Evolutionary conservation across 805 yeast genomes (phyloP).

Genomic region (Lipomyces chichibuensis): DNA sequence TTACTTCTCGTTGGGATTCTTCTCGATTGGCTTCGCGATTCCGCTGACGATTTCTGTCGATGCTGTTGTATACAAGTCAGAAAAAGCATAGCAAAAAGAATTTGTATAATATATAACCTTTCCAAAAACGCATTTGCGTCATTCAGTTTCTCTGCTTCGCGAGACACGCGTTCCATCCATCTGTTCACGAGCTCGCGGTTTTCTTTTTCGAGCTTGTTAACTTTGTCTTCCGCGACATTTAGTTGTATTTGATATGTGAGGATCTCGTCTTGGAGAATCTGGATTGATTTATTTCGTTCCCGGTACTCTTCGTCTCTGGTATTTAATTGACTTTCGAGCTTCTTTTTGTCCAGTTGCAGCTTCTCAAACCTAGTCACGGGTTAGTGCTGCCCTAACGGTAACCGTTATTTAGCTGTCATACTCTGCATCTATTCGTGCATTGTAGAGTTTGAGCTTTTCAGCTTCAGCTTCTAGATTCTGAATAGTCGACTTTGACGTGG

Average conservation of each 20-base stretch:
- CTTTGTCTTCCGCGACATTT: slow-evolving; percentile 49
- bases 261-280: slow-evolving; percentile 67
- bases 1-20: background rate
- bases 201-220: slow-evolving; percentile 50
- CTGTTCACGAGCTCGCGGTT: slow-evolving; percentile 57
- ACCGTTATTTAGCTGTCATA: slow-evolving; percentile 1
- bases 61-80: slow-evolving; percentile 9
- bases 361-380: slow-evolving; percentile 7
- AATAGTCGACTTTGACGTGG: slow-evolving; percentile 23
- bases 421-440: slow-evolving; percentile 23
- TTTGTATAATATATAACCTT: slow-evolving; percentile 20
- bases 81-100: background rate
- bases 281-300: slow-evolving; percentile 59
- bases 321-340: slow-evolving; percentile 42
- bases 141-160: slow-evolving; percentile 65
- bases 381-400: background rate
- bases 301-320: slow-evolving; percentile 38
- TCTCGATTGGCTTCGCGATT: slow-evolving; percentile 14
- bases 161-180: slow-evolving; percentile 60
- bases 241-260: slow-evolving; percentile 63
- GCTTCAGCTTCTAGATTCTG: slow-evolving; percentile 16
- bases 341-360: slow-evolving; percentile 39
- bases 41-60: slow-evolving; percentile 22
- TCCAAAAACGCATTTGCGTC: slow-evolving; percentile 49
- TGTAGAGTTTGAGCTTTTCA: slow-evolving; percentile 2